Evolutionary conservation across 352 stramenopile species (phyloP), one percentile per base, ranked within the genome.

Genomic region (Peronospora farinosa): DNA sequence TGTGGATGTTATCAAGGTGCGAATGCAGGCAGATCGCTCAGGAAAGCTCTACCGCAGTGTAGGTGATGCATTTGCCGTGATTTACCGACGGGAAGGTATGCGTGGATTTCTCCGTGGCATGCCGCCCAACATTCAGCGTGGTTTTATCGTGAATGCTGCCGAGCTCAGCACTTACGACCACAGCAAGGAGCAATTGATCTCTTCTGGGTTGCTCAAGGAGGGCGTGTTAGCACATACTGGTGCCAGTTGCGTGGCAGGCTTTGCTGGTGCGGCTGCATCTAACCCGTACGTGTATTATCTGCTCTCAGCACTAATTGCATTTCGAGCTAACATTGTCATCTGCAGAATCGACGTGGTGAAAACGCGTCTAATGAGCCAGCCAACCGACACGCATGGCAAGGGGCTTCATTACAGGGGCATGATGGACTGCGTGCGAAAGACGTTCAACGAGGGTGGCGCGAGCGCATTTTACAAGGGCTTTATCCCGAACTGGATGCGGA

Each of bases 1-100:
- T 11, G 72, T 92, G 46, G 84, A 95, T 57, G 84, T 95, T 35
- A 90, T 95, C 60, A 95, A 95, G 61, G 78, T 92, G 38, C 80
- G 78, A 3, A 92, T 95, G 79, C 84, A 95, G 51, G 76, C 77
- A 0, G 74, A 88, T 44, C 76, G 78, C 21, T 68, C 78, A 2
- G 81, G 79, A 13, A 77, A 65, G 33, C 48, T 90, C 16, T 90
- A 91, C 43, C 74, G 76, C 41, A 73, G 75, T 36, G 70, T 92
- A 2, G 60, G 72, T 15, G 70, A 92, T 32, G 80, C 80, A 9
- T 77, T 88, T 40, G 60, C 47, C 16, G 81, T 70, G 47, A 88
- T 94, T 46, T 92, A 86, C 62, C 58, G 75, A 43, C 69, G 74
- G 2, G 83, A 92, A 59, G 83, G 83, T 2, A 30, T 82, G 12